Conservation (phyloP, 202 grass and related monocot species). For the Elaeis oleifera region DNA sequence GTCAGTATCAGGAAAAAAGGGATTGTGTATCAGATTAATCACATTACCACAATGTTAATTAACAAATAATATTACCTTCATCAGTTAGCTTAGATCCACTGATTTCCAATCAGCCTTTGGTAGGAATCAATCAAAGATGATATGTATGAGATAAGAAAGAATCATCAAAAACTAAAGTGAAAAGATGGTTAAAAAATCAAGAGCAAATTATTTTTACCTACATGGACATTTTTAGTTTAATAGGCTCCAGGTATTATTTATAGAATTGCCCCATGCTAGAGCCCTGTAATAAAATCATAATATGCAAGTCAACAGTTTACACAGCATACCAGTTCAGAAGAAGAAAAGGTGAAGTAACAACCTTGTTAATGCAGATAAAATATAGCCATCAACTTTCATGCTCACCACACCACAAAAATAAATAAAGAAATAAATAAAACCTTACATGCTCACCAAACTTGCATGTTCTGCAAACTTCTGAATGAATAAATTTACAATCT, state of each 20-base stretch:
- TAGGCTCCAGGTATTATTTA: slow-evolving; percentile 69
- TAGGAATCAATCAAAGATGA: slow-evolving; percentile 19
- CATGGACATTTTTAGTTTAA: slow-evolving; percentile 90
- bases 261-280: slow-evolving; percentile 99
- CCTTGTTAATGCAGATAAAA: neutral
- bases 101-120: slow-evolving; percentile 81
- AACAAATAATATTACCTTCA: slow-evolving; percentile 47
- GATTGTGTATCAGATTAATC: slow-evolving; percentile 1
- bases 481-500: slow-evolving; percentile 68
- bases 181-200: neutral
- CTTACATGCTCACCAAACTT: slow-evolving; percentile 96
- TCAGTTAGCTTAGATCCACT: slow-evolving; percentile 67
- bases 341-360: neutral
- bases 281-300: slow-evolving; percentile 49
- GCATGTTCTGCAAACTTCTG: slow-evolving; percentile 96
- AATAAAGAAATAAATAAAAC: slow-evolving; percentile 6
- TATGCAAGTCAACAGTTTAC: slow-evolving; percentile 16
- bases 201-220: slow-evolving; percentile 24
- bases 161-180: neutral
- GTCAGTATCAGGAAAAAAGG: slow-evolving; percentile 1
- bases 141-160: slow-evolving; percentile 19
- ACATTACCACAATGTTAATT: slow-evolving; percentile 12
- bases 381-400: neutral
- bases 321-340: neutral
- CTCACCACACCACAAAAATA: neutral